A percentile compares a stretch with the other conserved stretches of the same genome.
Evolutionary conservation across 257 asterid genomes (phyloP).

Genomic region (Solanum bulbocastanum): DNA sequence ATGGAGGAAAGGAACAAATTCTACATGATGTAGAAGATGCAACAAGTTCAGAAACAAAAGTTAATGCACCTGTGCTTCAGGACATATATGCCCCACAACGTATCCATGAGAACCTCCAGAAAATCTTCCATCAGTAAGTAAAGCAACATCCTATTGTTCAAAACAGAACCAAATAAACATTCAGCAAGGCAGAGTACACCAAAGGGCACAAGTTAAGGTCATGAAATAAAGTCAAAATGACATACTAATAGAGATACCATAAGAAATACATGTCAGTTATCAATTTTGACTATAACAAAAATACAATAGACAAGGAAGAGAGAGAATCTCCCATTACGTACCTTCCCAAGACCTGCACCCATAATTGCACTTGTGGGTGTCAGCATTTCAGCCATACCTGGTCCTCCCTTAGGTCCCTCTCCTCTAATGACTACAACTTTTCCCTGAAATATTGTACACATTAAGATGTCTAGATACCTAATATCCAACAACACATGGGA

Average conservation of each 20-base stretch:
- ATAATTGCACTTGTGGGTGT: conserved; percentile 98
- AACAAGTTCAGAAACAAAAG: not conserved
- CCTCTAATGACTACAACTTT: conserved; percentile 93
- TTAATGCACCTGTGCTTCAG: conserved; percentile 83
- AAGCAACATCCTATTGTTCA: conserved; percentile 65
- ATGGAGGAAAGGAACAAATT: not conserved
- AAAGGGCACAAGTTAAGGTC: not conserved
- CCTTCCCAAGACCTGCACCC: conserved; percentile 99
- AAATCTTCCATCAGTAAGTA: conserved; percentile 92
- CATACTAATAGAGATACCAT: not conserved
- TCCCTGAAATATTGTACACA: conserved; percentile 41
- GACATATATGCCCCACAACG: conserved; percentile 94
- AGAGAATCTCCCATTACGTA: conserved; percentile 6
- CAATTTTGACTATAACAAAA: not conserved
- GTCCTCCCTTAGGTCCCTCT: conserved; percentile 99
- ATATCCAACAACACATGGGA: not conserved
- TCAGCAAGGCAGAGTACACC: not conserved
- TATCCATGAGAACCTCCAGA: conserved; percentile 99
- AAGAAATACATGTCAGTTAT: not conserved
- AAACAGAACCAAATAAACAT: not conserved
- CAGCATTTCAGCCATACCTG: conserved; percentile 99
- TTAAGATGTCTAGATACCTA: not conserved
- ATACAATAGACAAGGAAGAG: not conserved
- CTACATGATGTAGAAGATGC: not conserved
- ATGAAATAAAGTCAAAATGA: not conserved